Evolutionary conservation across 331 rosid genomes (phyloP).

Genomic region (Dryas integrifolia): DNA sequence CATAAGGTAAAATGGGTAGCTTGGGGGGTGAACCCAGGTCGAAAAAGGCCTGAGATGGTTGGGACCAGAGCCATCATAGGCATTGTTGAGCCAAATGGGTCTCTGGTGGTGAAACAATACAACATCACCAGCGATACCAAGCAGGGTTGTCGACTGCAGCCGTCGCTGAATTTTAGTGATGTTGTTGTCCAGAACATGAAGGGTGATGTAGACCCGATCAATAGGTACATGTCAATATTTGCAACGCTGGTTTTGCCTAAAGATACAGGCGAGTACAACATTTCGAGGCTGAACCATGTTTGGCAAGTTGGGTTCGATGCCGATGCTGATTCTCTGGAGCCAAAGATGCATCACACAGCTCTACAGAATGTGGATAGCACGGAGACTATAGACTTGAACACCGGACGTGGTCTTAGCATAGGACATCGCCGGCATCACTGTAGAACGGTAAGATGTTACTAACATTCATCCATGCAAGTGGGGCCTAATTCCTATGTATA

Average conservation of each 20-base stretch:
- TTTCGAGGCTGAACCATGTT: slow-evolving; percentile 46
- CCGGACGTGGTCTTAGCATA: neutral
- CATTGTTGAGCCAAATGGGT: neutral
- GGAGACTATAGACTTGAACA: slow-evolving; percentile 44
- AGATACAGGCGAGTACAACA: slow-evolving; percentile 9
- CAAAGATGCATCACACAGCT: slow-evolving; percentile 36
- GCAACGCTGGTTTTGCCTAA: slow-evolving; percentile 39
- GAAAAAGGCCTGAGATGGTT: slow-evolving; percentile 44
- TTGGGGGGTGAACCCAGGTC: slow-evolving; percentile 77
- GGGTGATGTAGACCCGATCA: neutral
- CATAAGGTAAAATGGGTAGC: slow-evolving; percentile 54
- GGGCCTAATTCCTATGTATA: too few species aligned
- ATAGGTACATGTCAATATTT: slow-evolving; percentile 13
- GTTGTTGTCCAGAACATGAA: neutral
- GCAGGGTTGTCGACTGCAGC: slow-evolving; percentile 46
- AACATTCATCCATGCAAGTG: too few species aligned
- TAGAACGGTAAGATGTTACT: slow-evolving; percentile 40
- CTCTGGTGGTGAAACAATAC: slow-evolving; percentile 21
- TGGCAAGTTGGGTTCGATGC: slow-evolving; percentile 63
- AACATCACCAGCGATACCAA: slow-evolving; percentile 42
- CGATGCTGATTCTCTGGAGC: slow-evolving; percentile 16
- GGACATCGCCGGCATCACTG: slow-evolving; percentile 33
- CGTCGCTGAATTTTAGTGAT: slow-evolving; percentile 15
- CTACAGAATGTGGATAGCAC: slow-evolving; percentile 63
- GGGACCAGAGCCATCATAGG: slow-evolving; percentile 75